Conservation (phyloP, 768 basidiomycete genomes). For the Leccinum barrowsii region DNA sequence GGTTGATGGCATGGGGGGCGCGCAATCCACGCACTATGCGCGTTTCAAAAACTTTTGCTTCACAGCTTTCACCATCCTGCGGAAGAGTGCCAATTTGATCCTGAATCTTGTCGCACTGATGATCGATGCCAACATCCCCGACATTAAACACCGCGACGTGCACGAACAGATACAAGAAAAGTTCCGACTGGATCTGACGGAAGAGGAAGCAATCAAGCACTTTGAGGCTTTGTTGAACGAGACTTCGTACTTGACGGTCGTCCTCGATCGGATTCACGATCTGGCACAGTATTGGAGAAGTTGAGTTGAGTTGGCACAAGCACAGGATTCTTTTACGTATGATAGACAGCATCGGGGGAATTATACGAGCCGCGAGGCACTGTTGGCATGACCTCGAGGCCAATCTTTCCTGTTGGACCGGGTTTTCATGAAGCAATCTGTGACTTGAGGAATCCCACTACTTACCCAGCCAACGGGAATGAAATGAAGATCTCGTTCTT, state of each 20-base stretch:
- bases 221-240: constrained; percentile 93
- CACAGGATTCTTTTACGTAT: constrained; percentile 4
- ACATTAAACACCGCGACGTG: constrained; percentile 89
- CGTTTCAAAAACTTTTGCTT: constrained; percentile 97
- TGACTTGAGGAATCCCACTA: neutral
- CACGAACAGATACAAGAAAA: constrained; percentile 94
- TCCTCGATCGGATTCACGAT: constrained; percentile 92
- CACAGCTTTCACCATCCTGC: constrained; percentile 94
- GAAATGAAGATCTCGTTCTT: neutral
- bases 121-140: constrained; percentile 97
- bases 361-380: neutral
- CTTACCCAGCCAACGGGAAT: neutral
- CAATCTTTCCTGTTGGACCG: neutral
- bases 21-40: constrained; percentile 89
- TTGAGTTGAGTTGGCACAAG: constrained; percentile 45
- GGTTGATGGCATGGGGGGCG: constrained; percentile 99
- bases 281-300: constrained; percentile 87
- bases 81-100: constrained; percentile 96
- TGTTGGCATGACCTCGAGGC: neutral
- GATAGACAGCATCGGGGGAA: neutral
- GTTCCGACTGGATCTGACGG: constrained; percentile 89
- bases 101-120: constrained; percentile 94
- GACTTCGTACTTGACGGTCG: constrained; percentile 88
- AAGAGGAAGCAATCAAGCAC: constrained; percentile 97
- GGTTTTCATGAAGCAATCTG: neutral